phyloP scores from a whole-genome alignment of 495 filamentous ascomycete genomes.

The Monascus purpureus region DNA sequence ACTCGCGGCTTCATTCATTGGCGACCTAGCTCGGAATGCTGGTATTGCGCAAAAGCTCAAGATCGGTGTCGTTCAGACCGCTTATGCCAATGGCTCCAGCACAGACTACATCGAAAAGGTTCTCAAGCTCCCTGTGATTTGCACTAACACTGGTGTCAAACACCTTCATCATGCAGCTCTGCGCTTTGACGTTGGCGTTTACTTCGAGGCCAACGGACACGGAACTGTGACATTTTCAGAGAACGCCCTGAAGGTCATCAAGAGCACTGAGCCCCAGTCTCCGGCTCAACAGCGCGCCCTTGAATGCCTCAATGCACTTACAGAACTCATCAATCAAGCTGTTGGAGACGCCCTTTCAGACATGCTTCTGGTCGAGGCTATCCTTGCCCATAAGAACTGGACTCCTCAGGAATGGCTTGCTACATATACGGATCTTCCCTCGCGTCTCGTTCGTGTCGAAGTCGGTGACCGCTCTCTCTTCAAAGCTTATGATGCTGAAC shows the following conservation, averaged over 20 bases:
- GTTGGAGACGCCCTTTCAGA: constrained; percentile 94
- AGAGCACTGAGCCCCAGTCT: constrained; percentile 66
- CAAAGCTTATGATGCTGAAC: constrained; percentile 81
- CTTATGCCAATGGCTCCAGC: constrained; percentile 93
- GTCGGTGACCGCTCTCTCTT: constrained; percentile 79
- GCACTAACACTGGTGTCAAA: constrained; percentile 93
- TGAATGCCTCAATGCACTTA: constrained; percentile 64
- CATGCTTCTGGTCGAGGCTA: constrained; percentile 88
- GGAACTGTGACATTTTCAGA: constrained; percentile 91
- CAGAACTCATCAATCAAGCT: constrained; percentile 90
- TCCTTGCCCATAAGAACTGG: constrained; percentile 92
- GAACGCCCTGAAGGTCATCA: constrained; percentile 61
- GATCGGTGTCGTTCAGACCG: constrained; percentile 91
- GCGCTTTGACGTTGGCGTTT: constrained; percentile 86
- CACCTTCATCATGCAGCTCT: constrained; percentile 90
- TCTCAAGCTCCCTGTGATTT: constrained; percentile 78
- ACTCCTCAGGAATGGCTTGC: constrained; percentile 77
- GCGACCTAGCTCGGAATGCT: constrained; percentile 66
- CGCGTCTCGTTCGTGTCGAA: constrained; percentile 83
- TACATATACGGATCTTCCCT: constrained; percentile 92
- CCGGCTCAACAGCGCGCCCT: constrained; percentile 80
- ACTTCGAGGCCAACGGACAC: constrained; percentile 97
- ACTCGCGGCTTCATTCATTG: constrained; percentile 85
- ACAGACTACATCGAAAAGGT: constrained; percentile 82
- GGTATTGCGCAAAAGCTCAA: constrained; percentile 66